Evolutionary conservation across 2,329 filamentous ascomycete genomes (phyloP).

Genomic region (Colletotrichum tabaci): DNA sequence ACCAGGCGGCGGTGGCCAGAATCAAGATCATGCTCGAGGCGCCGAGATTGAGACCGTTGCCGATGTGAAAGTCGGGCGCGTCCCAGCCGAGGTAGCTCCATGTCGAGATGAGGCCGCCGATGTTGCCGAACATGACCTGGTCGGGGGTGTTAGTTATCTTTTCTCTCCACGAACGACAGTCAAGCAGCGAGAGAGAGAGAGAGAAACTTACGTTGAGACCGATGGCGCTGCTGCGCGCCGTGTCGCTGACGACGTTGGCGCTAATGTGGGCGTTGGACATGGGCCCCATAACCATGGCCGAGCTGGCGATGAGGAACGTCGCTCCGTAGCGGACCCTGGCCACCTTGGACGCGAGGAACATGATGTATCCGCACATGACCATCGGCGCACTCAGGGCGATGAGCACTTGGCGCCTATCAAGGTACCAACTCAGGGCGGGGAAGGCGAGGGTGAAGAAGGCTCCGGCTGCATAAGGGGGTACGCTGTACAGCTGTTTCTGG

Average conservation of each 20-base stretch:
- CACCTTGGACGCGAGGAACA: conserved; percentile 74
- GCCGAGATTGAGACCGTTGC: conserved; percentile 79
- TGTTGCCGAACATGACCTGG: conserved; percentile 77
- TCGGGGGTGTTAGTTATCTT: background rate
- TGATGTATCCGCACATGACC: conserved; percentile 78
- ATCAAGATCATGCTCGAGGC: conserved; percentile 68
- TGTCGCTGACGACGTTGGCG: conserved; percentile 80
- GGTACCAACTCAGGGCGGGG: conserved; percentile 73
- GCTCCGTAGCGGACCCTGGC: conserved; percentile 75
- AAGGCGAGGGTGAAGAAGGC: conserved; percentile 76
- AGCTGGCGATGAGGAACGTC: conserved; percentile 77
- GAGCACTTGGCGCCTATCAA: conserved; percentile 73
- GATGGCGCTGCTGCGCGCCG: conserved; percentile 76
- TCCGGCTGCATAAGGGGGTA: conserved; percentile 79
- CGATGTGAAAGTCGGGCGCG: conserved; percentile 76
- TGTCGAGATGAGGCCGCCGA: conserved; percentile 78
- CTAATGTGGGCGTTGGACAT: conserved; percentile 78
- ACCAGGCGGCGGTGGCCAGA: conserved; percentile 60
- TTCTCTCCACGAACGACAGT: background rate
- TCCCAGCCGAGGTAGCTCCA: conserved; percentile 77
- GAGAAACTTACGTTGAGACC: conserved; percentile 63
- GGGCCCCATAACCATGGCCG: conserved; percentile 74
- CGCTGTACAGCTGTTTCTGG: conserved; percentile 78
- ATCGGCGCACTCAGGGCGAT: conserved; percentile 73
- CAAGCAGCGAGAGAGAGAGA: background rate